Base-by-base conservation (phyloP, 1,139 yeast genomes). In the Arxiozyma slooffiae region DNA sequence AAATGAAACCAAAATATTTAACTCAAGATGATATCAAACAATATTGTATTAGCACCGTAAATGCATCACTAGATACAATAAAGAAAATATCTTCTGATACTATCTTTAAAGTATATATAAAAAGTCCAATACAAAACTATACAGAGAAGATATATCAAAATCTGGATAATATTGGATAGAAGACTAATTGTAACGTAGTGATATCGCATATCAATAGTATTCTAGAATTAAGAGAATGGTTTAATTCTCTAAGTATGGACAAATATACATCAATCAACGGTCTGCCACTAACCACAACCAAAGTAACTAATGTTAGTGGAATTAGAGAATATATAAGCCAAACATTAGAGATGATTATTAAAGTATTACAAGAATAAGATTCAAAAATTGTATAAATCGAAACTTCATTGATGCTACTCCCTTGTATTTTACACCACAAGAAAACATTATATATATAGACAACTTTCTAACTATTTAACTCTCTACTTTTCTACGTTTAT, bases 241-340 rank as follows among this genome's bases (percentile, higher is more conserved):
- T 65, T 49, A 56, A 55, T 34, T 46, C 58, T 3, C 48, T 64
- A 37, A 58, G 57, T 21, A 43, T 57, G 4, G 41, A 57, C 16
- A 54, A 57, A 45, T 56, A 58, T 43, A 55, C 64, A 2, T 38
- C 45, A 9, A 40, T 55, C 24, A 41, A 47, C 2, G 50, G 48
- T 21, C 68, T 67, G 20, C 68, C 66, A 43, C 64, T 64, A 21
- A 60, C 62, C 38, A 60, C 67, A n/a, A 60, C 61, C 14, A 55
- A 66, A 47, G 60, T 66, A 2, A 52, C 66, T 0, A 64, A 68
- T 41, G 57, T 67, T 18, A 69, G 70, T 39, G 70, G 70, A 6
- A 62, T 66, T 16, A 66, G 65, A 6, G 68, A 64, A 46, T 62
- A 64, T 49, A 61, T 64, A 46, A 47, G 55, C 18, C 54, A 52